phyloP scores from a whole-genome alignment of 2,329 filamentous ascomycete species.

The Neophaeococcomyces aloes region DNA sequence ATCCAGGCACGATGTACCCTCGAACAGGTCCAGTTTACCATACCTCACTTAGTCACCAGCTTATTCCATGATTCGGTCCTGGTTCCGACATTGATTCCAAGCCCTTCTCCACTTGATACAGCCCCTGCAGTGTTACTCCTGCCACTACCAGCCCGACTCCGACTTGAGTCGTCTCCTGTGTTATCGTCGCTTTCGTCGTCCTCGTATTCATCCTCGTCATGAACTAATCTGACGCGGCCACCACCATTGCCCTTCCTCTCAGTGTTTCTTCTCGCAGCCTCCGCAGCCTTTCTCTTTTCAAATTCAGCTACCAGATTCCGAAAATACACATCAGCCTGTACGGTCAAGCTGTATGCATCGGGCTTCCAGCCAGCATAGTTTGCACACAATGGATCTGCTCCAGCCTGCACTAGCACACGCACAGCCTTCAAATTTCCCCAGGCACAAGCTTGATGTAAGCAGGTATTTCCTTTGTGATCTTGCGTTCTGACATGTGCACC shows the following conservation, averaged over 20 bases:
- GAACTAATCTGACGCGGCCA: constrained; percentile 15
- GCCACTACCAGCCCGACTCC: constrained; percentile 13
- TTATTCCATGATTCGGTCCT: too few species aligned
- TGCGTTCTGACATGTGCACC: constrained; percentile 39
- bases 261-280: constrained; percentile 10
- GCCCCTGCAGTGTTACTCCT: constrained; percentile 10
- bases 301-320: constrained; percentile 64
- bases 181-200: constrained; percentile 15
- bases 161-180: constrained; percentile 2
- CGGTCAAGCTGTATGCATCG: constrained; percentile 69
- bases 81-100: constrained; percentile 15
- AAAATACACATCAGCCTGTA: constrained; percentile 76
- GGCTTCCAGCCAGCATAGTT: constrained; percentile 77
- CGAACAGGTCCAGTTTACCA: too few species aligned
- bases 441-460: constrained; percentile 74
- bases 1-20: too few species aligned
- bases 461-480: constrained; percentile 71
- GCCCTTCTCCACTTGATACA: constrained; percentile 12
- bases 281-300: constrained; percentile 48
- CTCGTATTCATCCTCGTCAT: constrained; percentile 15
- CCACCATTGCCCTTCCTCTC: constrained; percentile 13
- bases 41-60: too few species aligned
- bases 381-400: constrained; percentile 59
- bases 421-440: constrained; percentile 70
- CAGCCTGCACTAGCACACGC: constrained; percentile 64